A percentile compares a stretch with the other conserved stretches of the same genome.
Evolutionary conservation across 176 grass and related monocot species (phyloP).

Genomic region (Oryza glumipatula): DNA sequence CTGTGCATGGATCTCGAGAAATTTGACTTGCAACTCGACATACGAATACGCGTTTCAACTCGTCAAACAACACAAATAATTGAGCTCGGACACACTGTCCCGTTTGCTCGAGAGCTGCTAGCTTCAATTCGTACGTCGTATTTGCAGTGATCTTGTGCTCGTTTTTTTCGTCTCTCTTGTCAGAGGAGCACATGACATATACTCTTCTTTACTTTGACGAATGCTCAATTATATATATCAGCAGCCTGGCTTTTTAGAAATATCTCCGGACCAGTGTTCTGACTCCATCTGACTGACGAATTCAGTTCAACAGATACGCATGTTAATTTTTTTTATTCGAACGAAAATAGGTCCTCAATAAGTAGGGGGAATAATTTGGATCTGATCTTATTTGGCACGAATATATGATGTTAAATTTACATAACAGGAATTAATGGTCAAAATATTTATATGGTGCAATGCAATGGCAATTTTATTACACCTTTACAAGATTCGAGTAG

Average conservation of each 20-base stretch:
- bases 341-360: no score
- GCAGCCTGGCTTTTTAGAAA: not conserved
- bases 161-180: not conserved
- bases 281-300: conserved; percentile 6
- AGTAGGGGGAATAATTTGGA: no score
- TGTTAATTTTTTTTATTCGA: not conserved
- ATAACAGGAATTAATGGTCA: no score
- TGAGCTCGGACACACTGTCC: not conserved
- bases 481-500: no score
- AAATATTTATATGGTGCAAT: no score
- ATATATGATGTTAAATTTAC: no score
- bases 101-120: no score
- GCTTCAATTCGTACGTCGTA: not conserved
- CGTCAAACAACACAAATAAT: conserved; percentile 11
- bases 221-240: not conserved
- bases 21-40: not conserved
- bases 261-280: not conserved
- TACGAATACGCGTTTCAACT: conserved; percentile 1
- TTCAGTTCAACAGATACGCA: not conserved
- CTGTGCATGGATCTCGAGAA: not conserved
- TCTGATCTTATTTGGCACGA: no score
- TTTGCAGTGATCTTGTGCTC: not conserved
- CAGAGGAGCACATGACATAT: conserved; percentile 35
- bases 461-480: no score
- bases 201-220: not conserved